These are phyloP conservation scores for Neonectria faginata DNA, from an alignment of 2,329 filamentous ascomycete species.

Conservation along the genomic window DNA sequence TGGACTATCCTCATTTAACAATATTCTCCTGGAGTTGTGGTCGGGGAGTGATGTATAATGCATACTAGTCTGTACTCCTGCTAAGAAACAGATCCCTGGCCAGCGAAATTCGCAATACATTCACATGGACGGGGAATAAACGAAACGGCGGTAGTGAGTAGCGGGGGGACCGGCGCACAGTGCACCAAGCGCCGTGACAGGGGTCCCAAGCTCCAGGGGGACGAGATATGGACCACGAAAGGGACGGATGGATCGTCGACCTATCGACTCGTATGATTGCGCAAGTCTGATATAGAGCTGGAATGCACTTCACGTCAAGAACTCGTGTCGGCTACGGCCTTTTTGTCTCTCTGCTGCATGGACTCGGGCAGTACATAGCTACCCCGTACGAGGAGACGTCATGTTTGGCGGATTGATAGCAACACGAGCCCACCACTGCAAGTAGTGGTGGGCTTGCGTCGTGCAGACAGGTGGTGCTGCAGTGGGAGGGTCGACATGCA, in stretches of 20 bases:
- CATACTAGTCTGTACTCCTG: no score
- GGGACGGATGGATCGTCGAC: slow-evolving; percentile 5
- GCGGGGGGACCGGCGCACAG: slow-evolving; percentile 1
- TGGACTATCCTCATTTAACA: not conserved
- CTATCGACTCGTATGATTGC: slow-evolving; percentile 22
- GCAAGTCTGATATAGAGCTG: slow-evolving; percentile 14
- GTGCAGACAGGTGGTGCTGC: slow-evolving; percentile 15
- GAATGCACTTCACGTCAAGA: slow-evolving; percentile 28
- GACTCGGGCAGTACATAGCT: not conserved
- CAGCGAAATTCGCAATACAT: not conserved
- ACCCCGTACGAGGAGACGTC: slow-evolving; percentile 15
- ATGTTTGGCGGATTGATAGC: slow-evolving; percentile 7
- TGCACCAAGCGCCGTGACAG: slow-evolving; percentile 11
- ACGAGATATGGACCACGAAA: slow-evolving; percentile 20
- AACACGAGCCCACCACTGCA: slow-evolving; percentile 30
- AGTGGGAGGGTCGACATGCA: slow-evolving; percentile 22
- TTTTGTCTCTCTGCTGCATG: slow-evolving; percentile 4
- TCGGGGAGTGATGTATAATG: not conserved
- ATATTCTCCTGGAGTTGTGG: not conserved
- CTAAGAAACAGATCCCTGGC: not conserved
- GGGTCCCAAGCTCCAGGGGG: slow-evolving; percentile 18
- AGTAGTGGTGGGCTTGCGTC: slow-evolving; percentile 12
- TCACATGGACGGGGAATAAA: slow-evolving; percentile 6
- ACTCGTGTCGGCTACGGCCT: slow-evolving; percentile 6
- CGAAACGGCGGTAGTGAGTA: slow-evolving; percentile 17